Evolutionary conservation across 2,329 filamentous ascomycete genomes (phyloP).

Genomic region (Arthrobotrys musiformis): DNA sequence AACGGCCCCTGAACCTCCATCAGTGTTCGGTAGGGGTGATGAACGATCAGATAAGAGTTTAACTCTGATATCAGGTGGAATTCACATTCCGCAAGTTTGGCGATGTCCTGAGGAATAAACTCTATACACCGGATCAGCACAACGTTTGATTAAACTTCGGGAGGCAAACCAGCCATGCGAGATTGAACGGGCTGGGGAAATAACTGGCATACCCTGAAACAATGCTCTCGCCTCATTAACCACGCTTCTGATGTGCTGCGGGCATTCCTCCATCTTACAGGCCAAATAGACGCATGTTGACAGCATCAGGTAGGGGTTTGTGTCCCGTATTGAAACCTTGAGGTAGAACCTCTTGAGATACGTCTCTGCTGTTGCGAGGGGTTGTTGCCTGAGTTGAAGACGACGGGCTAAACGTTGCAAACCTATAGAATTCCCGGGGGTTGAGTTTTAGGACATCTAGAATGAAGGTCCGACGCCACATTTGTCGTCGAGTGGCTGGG

Average conservation of each 20-base stretch:
- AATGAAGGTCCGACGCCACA: conserved; percentile 27
- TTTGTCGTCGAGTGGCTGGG: not conserved
- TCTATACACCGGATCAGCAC: conserved; percentile 64
- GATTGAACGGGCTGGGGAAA: conserved; percentile 10
- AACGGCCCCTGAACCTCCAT: conserved; percentile 75
- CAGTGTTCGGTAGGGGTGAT: conserved; percentile 88
- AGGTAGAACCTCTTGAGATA: conserved; percentile 95
- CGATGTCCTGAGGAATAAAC: conserved; percentile 78
- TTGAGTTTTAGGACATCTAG: conserved; percentile 13
- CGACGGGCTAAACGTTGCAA: conserved; percentile 84
- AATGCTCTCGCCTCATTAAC: conserved; percentile 84
- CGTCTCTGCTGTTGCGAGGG: conserved; percentile 90
- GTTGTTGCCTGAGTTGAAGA: conserved; percentile 86
- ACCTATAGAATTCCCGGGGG: conserved; percentile 67
- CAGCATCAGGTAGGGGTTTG: conserved; percentile 91
- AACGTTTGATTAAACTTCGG: conserved; percentile 46
- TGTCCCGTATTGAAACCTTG: conserved; percentile 87
- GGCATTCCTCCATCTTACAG: conserved; percentile 97
- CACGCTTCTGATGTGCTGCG: conserved; percentile 92
- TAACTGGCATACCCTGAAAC: conserved; percentile 73
- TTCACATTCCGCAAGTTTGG: conserved; percentile 91
- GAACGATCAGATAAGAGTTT: conserved; percentile 86
- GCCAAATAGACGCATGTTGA: conserved; percentile 95
- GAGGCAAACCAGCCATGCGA: conserved; percentile 24
- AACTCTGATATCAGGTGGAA: conserved; percentile 92